A percentile compares a stretch with the other conserved stretches of the same genome.
Evolutionary conservation across 768 basidiomycete species (phyloP).

Genomic region (Termitomyces sp.): DNA sequence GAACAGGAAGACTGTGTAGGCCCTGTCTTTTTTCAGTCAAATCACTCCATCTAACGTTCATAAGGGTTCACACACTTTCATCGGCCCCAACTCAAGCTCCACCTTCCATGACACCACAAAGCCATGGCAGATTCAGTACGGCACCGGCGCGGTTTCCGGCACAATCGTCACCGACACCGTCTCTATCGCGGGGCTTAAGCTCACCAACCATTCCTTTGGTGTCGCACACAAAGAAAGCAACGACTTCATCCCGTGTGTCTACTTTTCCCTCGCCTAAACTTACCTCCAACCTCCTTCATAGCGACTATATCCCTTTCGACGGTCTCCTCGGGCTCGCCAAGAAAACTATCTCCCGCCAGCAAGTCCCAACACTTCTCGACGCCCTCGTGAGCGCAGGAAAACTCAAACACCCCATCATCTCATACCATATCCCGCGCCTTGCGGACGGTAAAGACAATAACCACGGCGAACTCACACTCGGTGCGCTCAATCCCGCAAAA

Average conservation of each 20-base stretch:
- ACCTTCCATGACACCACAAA: slow-evolving; percentile 47
- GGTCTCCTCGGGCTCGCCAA: slow-evolving; percentile 51
- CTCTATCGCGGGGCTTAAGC: slow-evolving; percentile 50
- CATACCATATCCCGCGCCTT: slow-evolving; percentile 67
- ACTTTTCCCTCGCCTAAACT: background rate
- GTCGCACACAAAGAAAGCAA: slow-evolving; percentile 49
- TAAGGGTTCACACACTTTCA: slow-evolving; percentile 39
- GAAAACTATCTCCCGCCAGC: slow-evolving; percentile 48
- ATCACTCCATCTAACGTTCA: background rate
- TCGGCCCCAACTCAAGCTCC: slow-evolving; percentile 54
- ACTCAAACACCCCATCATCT: slow-evolving; percentile 52
- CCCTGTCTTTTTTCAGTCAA: background rate
- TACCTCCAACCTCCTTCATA: slow-evolving; percentile 7
- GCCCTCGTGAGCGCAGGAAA: slow-evolving; percentile 43
- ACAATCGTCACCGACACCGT: slow-evolving; percentile 54
- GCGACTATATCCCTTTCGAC: slow-evolving; percentile 39
- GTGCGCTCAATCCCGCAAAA: slow-evolving; percentile 53
- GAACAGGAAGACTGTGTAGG: slow-evolving; percentile 14
- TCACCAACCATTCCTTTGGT: slow-evolving; percentile 58
- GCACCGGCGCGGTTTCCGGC: slow-evolving; percentile 59
- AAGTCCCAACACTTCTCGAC: slow-evolving; percentile 53
- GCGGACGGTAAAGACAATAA: slow-evolving; percentile 34
- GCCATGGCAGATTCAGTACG: slow-evolving; percentile 47
- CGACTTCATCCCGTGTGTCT: slow-evolving; percentile 43
- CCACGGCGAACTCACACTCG: slow-evolving; percentile 62